Conservation (phyloP, 257 asterid species). For the Verbena officinalis region DNA sequence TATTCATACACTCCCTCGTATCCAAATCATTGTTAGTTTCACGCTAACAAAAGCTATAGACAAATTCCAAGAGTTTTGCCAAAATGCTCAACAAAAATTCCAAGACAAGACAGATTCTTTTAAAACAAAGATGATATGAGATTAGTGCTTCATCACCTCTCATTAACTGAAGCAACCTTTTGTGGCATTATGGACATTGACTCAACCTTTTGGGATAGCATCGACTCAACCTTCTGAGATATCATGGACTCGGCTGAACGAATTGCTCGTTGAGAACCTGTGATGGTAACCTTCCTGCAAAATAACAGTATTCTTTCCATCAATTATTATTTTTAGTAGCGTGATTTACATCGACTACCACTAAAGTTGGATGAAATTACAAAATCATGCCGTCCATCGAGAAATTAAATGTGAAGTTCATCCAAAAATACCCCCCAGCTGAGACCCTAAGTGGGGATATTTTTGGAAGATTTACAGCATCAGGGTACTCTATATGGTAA, state of each 20-base stretch:
- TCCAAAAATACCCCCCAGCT: too few species aligned
- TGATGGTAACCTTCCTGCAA: conserved; percentile 72
- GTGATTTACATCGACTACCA: too few species aligned
- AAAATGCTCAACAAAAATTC: conserved; percentile 24
- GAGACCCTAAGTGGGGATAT: too few species aligned
- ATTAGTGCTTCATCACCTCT: conserved; percentile 36
- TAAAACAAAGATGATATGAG: background rate
- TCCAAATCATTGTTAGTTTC: conserved; percentile 17
- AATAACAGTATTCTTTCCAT: too few species aligned
- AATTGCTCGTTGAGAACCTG: conserved; percentile 61
- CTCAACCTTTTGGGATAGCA: too few species aligned
- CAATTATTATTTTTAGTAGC: too few species aligned
- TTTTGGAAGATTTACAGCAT: too few species aligned
- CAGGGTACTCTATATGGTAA: too few species aligned
- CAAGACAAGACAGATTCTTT: conserved; percentile 18
- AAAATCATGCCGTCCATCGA: too few species aligned
- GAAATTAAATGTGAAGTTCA: too few species aligned
- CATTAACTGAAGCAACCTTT: conserved; percentile 53
- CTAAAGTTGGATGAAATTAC: too few species aligned
- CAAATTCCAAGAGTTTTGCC: conserved; percentile 27
- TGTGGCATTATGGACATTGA: conserved; percentile 46
- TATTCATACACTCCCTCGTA: conserved; percentile 26
- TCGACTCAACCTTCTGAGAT: conserved; percentile 40
- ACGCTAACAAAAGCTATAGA: conserved; percentile 22
- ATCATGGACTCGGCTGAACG: conserved; percentile 62